Conservation (phyloP, 805 yeast species). For the Metschnikowia matae region DNA sequence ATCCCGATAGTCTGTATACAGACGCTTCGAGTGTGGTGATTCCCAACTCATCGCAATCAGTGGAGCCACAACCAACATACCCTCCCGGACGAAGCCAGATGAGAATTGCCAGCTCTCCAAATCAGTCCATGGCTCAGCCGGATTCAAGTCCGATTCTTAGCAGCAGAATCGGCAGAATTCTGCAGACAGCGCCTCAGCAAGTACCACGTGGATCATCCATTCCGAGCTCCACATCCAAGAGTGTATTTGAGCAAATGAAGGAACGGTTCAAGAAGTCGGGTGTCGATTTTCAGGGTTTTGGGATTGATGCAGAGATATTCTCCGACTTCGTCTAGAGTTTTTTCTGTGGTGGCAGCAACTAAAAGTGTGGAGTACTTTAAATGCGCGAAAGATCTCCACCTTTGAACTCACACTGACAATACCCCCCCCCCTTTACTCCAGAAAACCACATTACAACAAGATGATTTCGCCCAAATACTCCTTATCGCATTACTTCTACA, state of each 20-base stretch:
- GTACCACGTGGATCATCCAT: not conserved
- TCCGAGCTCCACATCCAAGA: not conserved
- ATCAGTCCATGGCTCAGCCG: not conserved
- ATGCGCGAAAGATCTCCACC: not conserved
- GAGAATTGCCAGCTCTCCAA: not conserved
- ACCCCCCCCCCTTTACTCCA: too few relatives aligned
- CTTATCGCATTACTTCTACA: slow-evolving; percentile 31
- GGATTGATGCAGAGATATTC: not conserved
- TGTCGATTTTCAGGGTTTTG: slow-evolving; percentile 8
- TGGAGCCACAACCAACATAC: not conserved
- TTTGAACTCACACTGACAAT: too few relatives aligned
- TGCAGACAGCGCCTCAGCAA: not conserved
- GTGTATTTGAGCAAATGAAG: slow-evolving; percentile 4
- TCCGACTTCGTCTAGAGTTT: not conserved
- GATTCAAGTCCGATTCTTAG: not conserved
- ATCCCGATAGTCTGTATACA: not conserved
- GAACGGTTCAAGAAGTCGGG: slow-evolving; percentile 8
- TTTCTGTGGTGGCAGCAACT: not conserved
- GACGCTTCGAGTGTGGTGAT: slow-evolving; percentile 5
- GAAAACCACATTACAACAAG: too few relatives aligned
- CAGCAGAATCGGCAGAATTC: not conserved
- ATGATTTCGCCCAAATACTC: slow-evolving; percentile 44
- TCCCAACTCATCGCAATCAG: slow-evolving; percentile 9
- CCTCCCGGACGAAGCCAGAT: not conserved
- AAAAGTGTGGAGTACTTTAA: not conserved